Evolutionary conservation across 2,329 filamentous ascomycete species (phyloP), one percentile per base, ranked within the genome.

Genomic region (Monosporascus ibericus): DNA sequence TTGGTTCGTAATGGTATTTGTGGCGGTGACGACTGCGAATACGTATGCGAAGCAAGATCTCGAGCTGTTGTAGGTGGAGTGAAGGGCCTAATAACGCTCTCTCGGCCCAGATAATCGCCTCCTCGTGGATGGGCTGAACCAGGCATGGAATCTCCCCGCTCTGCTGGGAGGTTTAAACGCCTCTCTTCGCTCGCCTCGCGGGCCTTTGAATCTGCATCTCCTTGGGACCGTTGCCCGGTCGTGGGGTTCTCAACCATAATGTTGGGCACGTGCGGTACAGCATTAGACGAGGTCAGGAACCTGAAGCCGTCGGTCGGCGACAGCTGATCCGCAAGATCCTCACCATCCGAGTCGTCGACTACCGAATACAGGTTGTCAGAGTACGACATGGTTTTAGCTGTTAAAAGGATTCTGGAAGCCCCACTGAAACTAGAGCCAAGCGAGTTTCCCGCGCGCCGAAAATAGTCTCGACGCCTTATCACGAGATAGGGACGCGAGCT

Each of bases 291-390:
- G 36, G 58, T 52, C 25, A 58, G 61, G 37, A 62, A 67, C 59
- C 70, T 69, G 62, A 80, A 80, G 70, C 76, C 77, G 55, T 80
- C 75, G n/a, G 75, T 72, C 39, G 77, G 77, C 30, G 76, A 79
- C 52, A 78, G 65, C 18, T 68, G 58, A 49, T 68, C 58, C 40
- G 68, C 66, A 51, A 71, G 66, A 50, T 65, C 61, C 20, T 71
- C 60, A 50, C 52, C 53, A 50, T 67, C 64, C 39, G 60, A 58
- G 40, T 63, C 58, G 52, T 65, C 70, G 49, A 64, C 61, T 55
- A 65, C 68, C 53, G 73, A 74, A 67, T 76, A 75, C 55, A 77
- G 63, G 56, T 75, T 71, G 63, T 78, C 75, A 25, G 75, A 72
- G 64, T 76, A 75, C n/a, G 73, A 65, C 75, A 78, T 78, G 64